Evolutionary conservation across 768 basidiomycete species (phyloP).

Genomic region (Tubosaeta sp.): DNA sequence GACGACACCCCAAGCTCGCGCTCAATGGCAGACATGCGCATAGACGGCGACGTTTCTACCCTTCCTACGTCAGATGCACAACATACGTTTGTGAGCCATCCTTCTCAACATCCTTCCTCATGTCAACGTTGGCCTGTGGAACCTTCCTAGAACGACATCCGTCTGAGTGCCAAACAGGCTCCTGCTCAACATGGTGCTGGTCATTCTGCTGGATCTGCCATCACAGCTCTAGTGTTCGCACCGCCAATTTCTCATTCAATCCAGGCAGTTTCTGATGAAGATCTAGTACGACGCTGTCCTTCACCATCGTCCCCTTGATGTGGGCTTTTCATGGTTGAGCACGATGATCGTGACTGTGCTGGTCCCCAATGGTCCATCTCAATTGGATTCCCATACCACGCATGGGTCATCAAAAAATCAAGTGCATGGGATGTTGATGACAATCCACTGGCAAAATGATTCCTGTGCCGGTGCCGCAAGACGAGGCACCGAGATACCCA

Average conservation of each 20-base stretch:
- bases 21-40: constrained; percentile 15
- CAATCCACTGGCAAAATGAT: constrained; percentile 13
- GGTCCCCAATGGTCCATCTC: constrained; percentile 12
- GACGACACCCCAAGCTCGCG: constrained; percentile 22
- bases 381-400: constrained; percentile 10
- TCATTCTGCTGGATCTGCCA: constrained; percentile 5
- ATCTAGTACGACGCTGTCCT: constrained; percentile 11
- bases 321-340: constrained; percentile 3
- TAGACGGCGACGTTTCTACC: constrained; percentile 15
- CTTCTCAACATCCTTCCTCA: constrained; percentile 25
- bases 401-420: constrained; percentile 21
- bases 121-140: constrained; percentile 22
- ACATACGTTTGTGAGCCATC: constrained; percentile 36
- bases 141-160: constrained; percentile 31
- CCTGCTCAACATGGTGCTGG: constrained; percentile 9
- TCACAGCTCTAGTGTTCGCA: neutral
- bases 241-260: constrained; percentile 7
- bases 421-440: constrained; percentile 29
- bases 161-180: constrained; percentile 15
- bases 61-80: constrained; percentile 29
- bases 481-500: constrained; percentile 33
- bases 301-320: constrained; percentile 9
- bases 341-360: constrained; percentile 12
- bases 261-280: constrained; percentile 3
- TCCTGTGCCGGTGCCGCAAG: constrained; percentile 16